Evolutionary conservation across 1,284 basidiomycete species (phyloP), one percentile per base, ranked within the genome.

Genomic region (Rhodotorula sp.): DNA sequence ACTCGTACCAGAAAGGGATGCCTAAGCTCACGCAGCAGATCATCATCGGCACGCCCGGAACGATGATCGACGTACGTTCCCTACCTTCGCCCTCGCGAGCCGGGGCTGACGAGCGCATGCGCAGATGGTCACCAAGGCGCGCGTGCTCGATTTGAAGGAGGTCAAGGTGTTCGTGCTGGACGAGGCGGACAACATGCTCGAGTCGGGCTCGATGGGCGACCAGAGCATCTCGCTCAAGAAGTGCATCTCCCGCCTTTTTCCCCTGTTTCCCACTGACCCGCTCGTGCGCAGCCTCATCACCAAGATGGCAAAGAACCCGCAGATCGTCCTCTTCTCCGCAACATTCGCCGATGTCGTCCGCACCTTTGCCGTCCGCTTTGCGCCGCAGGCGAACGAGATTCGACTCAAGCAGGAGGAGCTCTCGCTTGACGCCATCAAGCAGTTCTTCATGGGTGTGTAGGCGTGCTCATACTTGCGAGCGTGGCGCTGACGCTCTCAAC

Each of bases 161-260:
- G 87, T 99, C 80, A 93, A 92, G 80, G 92, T 97, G 19, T 94
- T 99, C 73, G 96, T 99, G 19, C 85, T 99, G 32, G 97, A 99
- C 80, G 97, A 99, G 83, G 97, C 97, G 44, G 97, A 99, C 83
- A 97, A 97, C 82, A 97, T 99, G 94, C 85, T 99, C 76, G 94
- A 96, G 81, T 89, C 94, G 80, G 94, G 95, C 34, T 73, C 74
- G 27, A 83, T 99, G 64, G 94, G 94, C n/a, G 97, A 99, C 78
- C 96, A 99, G 83, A 96, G 93, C 2, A 84, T 96, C 71, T 87
- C 91, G 63, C 94, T 98, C 70, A 98, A 97, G 84, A 97, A 94
- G 94, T 94, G 75, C 67, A 89, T 83, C 25, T 9, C 21, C 8
- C 27, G n/a, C n/a, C 25, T 34, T 29, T 41, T 4, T 22, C 59